Evolutionary conservation across 2,329 filamentous ascomycete species (phyloP).

Genomic region (Fusarium sp.): DNA sequence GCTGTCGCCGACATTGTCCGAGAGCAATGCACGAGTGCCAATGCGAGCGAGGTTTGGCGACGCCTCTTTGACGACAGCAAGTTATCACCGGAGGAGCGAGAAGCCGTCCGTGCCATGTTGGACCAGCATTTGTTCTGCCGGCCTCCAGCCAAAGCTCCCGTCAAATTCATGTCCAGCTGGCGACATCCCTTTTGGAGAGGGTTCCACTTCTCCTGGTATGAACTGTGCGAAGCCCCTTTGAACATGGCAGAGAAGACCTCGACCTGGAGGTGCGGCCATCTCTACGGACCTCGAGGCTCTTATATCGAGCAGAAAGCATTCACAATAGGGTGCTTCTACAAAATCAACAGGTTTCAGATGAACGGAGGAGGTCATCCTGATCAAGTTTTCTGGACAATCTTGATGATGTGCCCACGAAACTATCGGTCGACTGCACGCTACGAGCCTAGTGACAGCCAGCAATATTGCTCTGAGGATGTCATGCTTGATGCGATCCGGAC

Average conservation of each 20-base stretch:
- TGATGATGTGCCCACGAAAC: neutral
- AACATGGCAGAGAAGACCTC: neutral
- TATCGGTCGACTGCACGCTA: neutral
- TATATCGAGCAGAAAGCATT: conserved; percentile 3
- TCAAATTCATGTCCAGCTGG: neutral
- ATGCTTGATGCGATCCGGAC: conserved; percentile 1
- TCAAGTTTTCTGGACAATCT: neutral
- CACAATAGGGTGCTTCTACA: neutral
- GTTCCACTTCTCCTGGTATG: conserved; percentile 9
- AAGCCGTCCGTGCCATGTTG: too few relatives aligned
- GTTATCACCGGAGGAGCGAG: neutral
- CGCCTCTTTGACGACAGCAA: neutral
- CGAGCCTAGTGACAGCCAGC: neutral
- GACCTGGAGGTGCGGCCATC: conserved; percentile 1
- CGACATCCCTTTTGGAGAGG: neutral
- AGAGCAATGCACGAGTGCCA: neutral
- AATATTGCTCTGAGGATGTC: conserved; percentile 1
- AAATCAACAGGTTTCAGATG: neutral
- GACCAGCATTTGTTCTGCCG: conserved; percentile 2
- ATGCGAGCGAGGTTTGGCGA: neutral
- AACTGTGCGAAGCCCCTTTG: neutral
- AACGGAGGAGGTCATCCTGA: too few relatives aligned
- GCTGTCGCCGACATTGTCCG: neutral
- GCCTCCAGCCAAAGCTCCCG: neutral
- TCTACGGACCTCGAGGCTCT: neutral